Evolutionary conservation across 805 yeast species (phyloP), one percentile per base, ranked within the genome.

Genomic region (Candida nanaspora): DNA sequence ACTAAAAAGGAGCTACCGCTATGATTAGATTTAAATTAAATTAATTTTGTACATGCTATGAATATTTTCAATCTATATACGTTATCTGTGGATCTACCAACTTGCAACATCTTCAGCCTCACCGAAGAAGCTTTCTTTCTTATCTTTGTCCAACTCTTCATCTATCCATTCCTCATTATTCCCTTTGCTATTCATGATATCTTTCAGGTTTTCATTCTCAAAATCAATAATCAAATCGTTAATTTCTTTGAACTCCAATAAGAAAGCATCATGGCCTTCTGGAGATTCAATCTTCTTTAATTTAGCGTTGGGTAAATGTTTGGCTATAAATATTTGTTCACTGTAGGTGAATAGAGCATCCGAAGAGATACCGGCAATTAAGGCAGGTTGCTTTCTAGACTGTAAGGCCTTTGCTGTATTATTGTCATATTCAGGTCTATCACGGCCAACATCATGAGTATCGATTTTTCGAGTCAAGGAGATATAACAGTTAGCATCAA

Each of bases 261-360:
- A 65, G 56, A 93, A 93, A 2, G 98, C 98, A 66, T 93, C 98
- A 56, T 93, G 98, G 15, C 98, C 98, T 52, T 93, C 98, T 11
- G 91, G 93, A 1, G 97, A 88, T 46, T 84, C 77, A 33, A 93
- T 80, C 52, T 79, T 78, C 49, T 80, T 78, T 48, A 93, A 66
- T 6, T 51, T 59, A 1, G 94, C 72, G 50, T 83, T 71, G 7
- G 88, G 89, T 44, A 93, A 74, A 53, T 78, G 66, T 32, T 77
- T 74, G 2, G 94, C 94, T 37, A 93, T 70, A 39, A 80, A 76
- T 53, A 86, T 86, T 62, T 93, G 98, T 63, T 93, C 98, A 18
- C 89, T 76, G 51, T 83, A 78, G 0, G 98, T 91, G 65, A 93
- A 93, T 22, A 93, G 67, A 0, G 96, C 98, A 61, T 93, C 98